Evolutionary conservation across 2,329 filamentous ascomycete species (phyloP), one percentile per base, ranked within the genome.

Genomic region (Colletotrichum brevisporum): DNA sequence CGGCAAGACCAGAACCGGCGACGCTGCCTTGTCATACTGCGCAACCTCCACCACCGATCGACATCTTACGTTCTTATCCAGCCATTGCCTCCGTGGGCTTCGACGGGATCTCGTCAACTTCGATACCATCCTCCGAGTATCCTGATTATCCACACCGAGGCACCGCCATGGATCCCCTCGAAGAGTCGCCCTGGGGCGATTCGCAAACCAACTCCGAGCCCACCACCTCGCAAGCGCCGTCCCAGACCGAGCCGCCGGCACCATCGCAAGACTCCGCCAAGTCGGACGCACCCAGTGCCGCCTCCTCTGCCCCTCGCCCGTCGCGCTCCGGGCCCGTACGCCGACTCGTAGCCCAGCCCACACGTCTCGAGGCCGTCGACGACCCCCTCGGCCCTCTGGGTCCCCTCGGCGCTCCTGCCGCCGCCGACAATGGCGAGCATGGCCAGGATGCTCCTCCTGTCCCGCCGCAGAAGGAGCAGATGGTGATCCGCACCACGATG

Each of bases 381-480:
- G 92, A 94, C 77, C 91, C 92, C 64, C 87, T 95, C 53, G 94
- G 93, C 1, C 93, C 93, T 24, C 84, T 97, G 59, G 93, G 93
- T 67, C 91, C 90, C 62, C 80, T 91, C 10, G 88, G 88, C 51
- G 86, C 86, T 67, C 82, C 82, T 76, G 74, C 76, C 45, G 73
- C 74, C 21, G 76, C 52, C 27, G 73, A 70, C 58, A 75, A 79
- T 63, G 75, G 88, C 60, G 88, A 88, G 59, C 75, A 76, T 41
- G 78, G 75, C 27, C 75, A 78, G 62, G 81, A 85, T 69, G 85
- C 89, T 69, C 92, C 92, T 66, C 92, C 92, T n/a, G 90, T 83
- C 68, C 90, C 90, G 52, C 90, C 90, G 41, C 85, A 87, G 77
- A 92, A 92, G 81, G 90, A 92, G 79, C 87, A 89, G 76, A 82